A percentile compares a stretch with the other conserved stretches of the same genome.
phyloP scores from a whole-genome alignment of 257 asterid genomes.

The Jacaranda copaia region DNA sequence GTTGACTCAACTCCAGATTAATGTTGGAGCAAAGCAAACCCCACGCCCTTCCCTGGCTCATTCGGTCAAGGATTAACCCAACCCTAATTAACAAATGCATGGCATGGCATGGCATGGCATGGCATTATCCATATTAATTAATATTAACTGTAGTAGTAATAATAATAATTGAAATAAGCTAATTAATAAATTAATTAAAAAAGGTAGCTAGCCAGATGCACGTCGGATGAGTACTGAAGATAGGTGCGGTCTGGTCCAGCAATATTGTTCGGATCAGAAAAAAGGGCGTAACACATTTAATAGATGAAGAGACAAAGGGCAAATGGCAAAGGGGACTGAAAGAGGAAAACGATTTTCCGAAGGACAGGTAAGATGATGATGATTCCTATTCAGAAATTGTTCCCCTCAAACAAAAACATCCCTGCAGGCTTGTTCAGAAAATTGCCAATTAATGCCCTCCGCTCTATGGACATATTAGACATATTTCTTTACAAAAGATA shows the following conservation, averaged over 20 bases:
- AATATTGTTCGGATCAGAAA: not conserved
- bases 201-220: not conserved
- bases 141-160: no score
- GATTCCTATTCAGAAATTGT: constrained; percentile 54
- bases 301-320: constrained; percentile 33
- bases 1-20: constrained; percentile 29
- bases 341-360: constrained; percentile 39
- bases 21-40: not conserved
- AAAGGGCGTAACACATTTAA: not conserved
- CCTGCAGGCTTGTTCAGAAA: not conserved
- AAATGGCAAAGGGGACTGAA: constrained; percentile 1
- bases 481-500: not conserved
- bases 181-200: no score
- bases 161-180: no score
- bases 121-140: no score
- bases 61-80: no score
- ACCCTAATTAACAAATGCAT: no score
- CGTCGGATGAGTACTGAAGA: not conserved
- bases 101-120: no score
- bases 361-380: constrained; percentile 50
- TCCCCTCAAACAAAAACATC: constrained; percentile 30
- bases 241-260: not conserved
- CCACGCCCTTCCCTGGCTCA: not conserved
- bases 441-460: not conserved
- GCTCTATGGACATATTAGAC: not conserved